Evolutionary conservation across 805 yeast species (phyloP), one percentile per base, ranked within the genome.

Genomic region (Candida silvatica): DNA sequence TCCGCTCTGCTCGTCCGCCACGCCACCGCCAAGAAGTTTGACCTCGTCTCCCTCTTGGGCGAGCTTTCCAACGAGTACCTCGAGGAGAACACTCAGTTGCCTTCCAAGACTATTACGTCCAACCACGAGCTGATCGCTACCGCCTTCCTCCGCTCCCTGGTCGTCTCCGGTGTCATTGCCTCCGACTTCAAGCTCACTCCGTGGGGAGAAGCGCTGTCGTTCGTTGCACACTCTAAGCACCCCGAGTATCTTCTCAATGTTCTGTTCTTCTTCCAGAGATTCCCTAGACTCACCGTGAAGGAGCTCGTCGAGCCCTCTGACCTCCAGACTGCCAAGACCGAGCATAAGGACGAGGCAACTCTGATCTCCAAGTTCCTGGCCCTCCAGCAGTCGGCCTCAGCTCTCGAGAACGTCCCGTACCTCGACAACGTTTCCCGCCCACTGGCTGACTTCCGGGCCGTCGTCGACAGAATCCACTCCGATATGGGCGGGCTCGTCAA

Each of bases 371-470:
- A 80, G 42, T 53, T 77, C 8, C 59, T 72, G 12, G 54, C 70
- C 3, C 48, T 67, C 3, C 62, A 67, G 4, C 77, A 78, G 20
- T 45, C 62, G 30, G 64, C 60, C 48, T 74, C 74, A 19, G n/a
- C n/a, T n/a, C n/a, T n/a, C n/a, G n/a, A n/a, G n/a, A n/a, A n/a
- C n/a, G 63, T 63, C 27, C 72, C 69, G 33, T 78, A 74, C 57
- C 69, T 70, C 30, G 88, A 88, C 2, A 87, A 86, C 11, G 64
- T 85, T 23, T 81, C 85, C 14, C 71, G 79, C 44, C 69, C 73
- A 26, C 61, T 84, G 24, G 61, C 83, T 32, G 70, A 74, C 29
- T 81, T 80, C 52, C 69, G 87, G 49, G 77, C 86, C 15, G 74
- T 75, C 37, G 52, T 80, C 31, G 67, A 74, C 36, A 69, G 69